Evolutionary conservation across 1,139 yeast genomes (phyloP).

Genomic region (Saccharomyces hybrid): DNA sequence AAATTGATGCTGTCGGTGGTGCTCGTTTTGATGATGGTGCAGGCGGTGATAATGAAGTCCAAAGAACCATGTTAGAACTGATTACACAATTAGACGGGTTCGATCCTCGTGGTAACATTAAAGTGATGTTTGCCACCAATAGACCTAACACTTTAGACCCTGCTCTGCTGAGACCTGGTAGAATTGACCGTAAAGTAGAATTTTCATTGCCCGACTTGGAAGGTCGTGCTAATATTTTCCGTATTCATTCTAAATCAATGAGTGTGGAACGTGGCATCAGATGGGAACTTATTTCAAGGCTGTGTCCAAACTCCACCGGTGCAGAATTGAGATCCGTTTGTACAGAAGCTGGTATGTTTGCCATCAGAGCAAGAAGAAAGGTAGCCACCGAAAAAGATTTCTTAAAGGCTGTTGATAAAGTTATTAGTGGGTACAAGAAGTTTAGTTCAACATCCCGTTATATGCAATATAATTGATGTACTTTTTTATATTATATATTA

Average conservation of each 20-base stretch:
- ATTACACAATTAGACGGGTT: conserved; percentile 96
- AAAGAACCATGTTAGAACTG: conserved; percentile 96
- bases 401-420: conserved; percentile 95
- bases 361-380: conserved; percentile 94
- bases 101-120: conserved; percentile 96
- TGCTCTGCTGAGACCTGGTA: conserved; percentile 94
- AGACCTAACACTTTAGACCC: conserved; percentile 98
- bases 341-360: conserved; percentile 99
- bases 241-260: conserved; percentile 96
- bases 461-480: conserved; percentile 79
- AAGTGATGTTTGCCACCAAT: conserved; percentile 98
- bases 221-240: conserved; percentile 94
- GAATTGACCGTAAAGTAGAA: conserved; percentile 96
- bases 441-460: conserved; percentile 94
- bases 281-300: conserved; percentile 94
- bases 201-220: conserved; percentile 93
- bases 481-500: not conserved
- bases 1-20: conserved; percentile 97
- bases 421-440: conserved; percentile 95
- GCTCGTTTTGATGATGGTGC: conserved; percentile 99
- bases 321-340: conserved; percentile 95
- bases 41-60: conserved; percentile 98
- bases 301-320: conserved; percentile 97
- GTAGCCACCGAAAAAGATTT: conserved; percentile 97
- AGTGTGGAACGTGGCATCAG: conserved; percentile 94